Percentiles rank a stretch among this genome's conserved stretches.
phyloP scores from a whole-genome alignment of 2,329 filamentous ascomycete genomes.

The Sordariomycetes sp. region DNA sequence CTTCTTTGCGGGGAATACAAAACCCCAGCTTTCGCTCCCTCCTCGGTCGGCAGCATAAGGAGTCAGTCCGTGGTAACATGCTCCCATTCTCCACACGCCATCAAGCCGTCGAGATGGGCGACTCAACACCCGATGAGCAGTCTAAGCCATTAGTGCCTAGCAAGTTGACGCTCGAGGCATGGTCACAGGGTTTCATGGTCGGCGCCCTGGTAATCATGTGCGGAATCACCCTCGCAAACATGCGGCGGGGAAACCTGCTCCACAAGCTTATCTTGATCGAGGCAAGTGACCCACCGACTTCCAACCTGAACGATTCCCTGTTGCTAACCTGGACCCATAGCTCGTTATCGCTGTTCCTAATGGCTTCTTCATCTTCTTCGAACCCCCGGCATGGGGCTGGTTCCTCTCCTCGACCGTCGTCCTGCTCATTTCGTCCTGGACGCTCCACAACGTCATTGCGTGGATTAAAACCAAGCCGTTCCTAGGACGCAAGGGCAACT shows the following conservation, averaged over 20 bases:
- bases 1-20: neutral
- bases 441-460: slow-evolving; percentile 53
- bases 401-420: slow-evolving; percentile 51
- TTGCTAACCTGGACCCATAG: slow-evolving; percentile 16
- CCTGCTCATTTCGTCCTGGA: slow-evolving; percentile 52
- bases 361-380: slow-evolving; percentile 48
- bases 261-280: slow-evolving; percentile 39
- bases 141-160: slow-evolving; percentile 8
- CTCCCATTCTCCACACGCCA: neutral
- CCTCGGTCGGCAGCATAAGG: neutral
- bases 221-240: slow-evolving; percentile 35
- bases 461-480: slow-evolving; percentile 59
- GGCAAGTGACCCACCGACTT: slow-evolving; percentile 15
- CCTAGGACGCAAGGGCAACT: slow-evolving; percentile 34
- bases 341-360: slow-evolving; percentile 45
- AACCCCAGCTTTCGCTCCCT: slow-evolving; percentile 4
- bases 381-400: slow-evolving; percentile 45
- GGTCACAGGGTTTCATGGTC: slow-evolving; percentile 36
- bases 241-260: slow-evolving; percentile 32
- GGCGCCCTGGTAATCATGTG: slow-evolving; percentile 36
- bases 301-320: neutral
- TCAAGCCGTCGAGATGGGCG: neutral
- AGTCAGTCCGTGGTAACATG: neutral
- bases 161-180: slow-evolving; percentile 26
- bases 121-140: neutral